phyloP scores from a whole-genome alignment of 2,329 filamentous ascomycete species.

The Fusarium sp. region DNA sequence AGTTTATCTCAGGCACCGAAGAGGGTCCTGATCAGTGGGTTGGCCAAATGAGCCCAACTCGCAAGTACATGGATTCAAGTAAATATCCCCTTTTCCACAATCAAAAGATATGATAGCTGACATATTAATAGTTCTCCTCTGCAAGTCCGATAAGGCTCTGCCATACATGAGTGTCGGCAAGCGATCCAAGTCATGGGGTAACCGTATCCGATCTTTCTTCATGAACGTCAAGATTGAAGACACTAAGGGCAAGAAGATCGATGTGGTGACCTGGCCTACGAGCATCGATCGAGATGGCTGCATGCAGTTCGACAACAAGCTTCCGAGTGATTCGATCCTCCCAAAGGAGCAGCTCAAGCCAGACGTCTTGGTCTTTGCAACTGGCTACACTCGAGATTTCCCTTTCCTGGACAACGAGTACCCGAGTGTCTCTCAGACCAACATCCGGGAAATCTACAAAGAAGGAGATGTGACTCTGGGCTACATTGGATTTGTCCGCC shows the following conservation, averaged over 20 bases:
- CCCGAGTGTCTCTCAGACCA: conserved; percentile 57
- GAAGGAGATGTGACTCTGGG: conserved; percentile 50
- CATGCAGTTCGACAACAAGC: conserved; percentile 48
- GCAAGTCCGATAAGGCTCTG: conserved; percentile 55
- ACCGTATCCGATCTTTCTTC: conserved; percentile 50
- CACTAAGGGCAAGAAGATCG: conserved; percentile 52
- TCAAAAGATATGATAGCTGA: neutral
- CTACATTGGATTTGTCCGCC: conserved; percentile 60
- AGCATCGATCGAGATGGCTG: conserved; percentile 49
- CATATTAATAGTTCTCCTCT: conserved; percentile 51
- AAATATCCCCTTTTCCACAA: neutral
- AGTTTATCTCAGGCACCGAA: conserved; percentile 55
- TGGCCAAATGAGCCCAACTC: conserved; percentile 52
- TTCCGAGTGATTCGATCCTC: conserved; percentile 43
- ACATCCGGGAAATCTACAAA: conserved; percentile 64
- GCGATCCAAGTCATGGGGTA: conserved; percentile 45
- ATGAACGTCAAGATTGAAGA: conserved; percentile 54
- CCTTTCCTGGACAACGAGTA: conserved; percentile 52
- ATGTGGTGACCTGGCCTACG: conserved; percentile 56
- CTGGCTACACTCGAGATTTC: conserved; percentile 57
- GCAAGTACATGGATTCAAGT: conserved; percentile 51
- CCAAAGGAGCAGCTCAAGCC: conserved; percentile 46
- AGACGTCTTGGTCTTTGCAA: conserved; percentile 58
- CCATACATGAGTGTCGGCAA: conserved; percentile 54
- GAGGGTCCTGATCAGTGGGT: conserved; percentile 60